A percentile compares a stretch with the other conserved stretches of the same genome.
Conservation (phyloP, 1,284 basidiomycete species). For the Microbotryomycetes sp. region DNA sequence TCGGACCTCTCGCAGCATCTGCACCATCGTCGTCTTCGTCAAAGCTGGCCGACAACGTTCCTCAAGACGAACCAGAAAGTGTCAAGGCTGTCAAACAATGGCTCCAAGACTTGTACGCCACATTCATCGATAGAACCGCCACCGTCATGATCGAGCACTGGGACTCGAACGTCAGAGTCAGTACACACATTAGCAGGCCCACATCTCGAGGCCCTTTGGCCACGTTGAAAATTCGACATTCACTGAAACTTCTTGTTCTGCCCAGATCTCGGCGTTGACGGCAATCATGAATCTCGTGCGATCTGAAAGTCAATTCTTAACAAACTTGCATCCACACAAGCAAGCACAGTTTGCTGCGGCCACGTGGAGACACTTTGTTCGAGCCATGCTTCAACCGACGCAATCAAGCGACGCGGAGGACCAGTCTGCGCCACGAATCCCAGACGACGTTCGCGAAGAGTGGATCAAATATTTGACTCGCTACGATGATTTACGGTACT, state of each 20-base stretch:
- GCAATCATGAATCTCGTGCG: conserved; percentile 35
- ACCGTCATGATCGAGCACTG: conserved; percentile 24
- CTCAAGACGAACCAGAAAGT: conserved; percentile 11
- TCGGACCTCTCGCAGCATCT: too few species aligned
- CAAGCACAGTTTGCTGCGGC: conserved; percentile 57
- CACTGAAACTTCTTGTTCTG: background rate
- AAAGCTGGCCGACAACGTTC: background rate
- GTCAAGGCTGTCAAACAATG: conserved; percentile 34
- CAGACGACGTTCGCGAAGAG: conserved; percentile 54
- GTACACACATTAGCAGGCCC: background rate
- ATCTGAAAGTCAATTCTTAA: conserved; percentile 34
- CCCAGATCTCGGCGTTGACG: conserved; percentile 32
- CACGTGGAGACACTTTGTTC: conserved; percentile 61
- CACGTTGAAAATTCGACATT: too few species aligned
- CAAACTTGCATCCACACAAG: conserved; percentile 26
- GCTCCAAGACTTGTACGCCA: conserved; percentile 33
- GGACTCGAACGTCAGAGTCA: conserved; percentile 29
- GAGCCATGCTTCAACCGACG: conserved; percentile 50
- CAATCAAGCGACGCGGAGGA: too few species aligned
- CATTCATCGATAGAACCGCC: conserved; percentile 30
- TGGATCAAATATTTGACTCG: conserved; percentile 62
- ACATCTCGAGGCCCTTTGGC: too few species aligned
- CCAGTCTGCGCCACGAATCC: too few species aligned
- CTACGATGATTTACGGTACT: conserved; percentile 76
- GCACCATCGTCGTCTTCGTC: too few species aligned